Conservation (phyloP, 192 early-diverging fungal species). For the Dissophora globulifera region DNA sequence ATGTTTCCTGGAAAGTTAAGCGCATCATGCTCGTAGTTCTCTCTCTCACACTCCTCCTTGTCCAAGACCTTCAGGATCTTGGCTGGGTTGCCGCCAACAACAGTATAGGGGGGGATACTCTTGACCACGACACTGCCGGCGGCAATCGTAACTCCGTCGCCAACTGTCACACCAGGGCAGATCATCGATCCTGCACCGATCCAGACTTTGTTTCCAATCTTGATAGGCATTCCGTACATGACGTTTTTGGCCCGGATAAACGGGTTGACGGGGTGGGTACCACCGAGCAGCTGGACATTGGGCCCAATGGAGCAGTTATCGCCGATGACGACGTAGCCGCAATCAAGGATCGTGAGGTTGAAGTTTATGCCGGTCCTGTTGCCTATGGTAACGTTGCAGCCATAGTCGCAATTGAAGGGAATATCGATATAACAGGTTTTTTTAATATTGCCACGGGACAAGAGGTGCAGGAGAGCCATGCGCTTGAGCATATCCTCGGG, state of each 20-base stretch:
- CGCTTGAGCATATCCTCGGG: slow-evolving; percentile 33
- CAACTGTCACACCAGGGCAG: slow-evolving; percentile 89
- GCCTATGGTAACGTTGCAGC: slow-evolving; percentile 80
- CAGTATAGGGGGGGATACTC: slow-evolving; percentile 77
- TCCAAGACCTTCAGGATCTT: slow-evolving; percentile 66
- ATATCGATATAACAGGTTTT: slow-evolving; percentile 69
- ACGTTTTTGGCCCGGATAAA: slow-evolving; percentile 48
- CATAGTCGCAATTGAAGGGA: slow-evolving; percentile 83
- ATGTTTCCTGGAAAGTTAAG: slow-evolving; percentile 2
- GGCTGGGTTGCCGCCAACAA: slow-evolving; percentile 93
- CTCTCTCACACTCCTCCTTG: slow-evolving; percentile 43
- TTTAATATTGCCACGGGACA: slow-evolving; percentile 61
- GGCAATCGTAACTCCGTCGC: slow-evolving; percentile 75
- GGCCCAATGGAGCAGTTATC: slow-evolving; percentile 80
- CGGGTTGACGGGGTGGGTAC: slow-evolving; percentile 77
- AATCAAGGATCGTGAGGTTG: slow-evolving; percentile 80
- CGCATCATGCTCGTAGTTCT: slow-evolving; percentile 20
- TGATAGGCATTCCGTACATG: slow-evolving; percentile 58
- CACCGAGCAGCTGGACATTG: slow-evolving; percentile 78
- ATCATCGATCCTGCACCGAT: slow-evolving; percentile 85
- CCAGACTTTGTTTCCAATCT: slow-evolving; percentile 91
- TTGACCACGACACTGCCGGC: slow-evolving; percentile 94
- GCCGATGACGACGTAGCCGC: slow-evolving; percentile 77
- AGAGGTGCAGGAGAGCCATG: slow-evolving; percentile 16
- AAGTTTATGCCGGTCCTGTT: slow-evolving; percentile 81